Base-by-base conservation (phyloP, 306 rosid genomes). In the Mimosa bimucronata region DNA sequence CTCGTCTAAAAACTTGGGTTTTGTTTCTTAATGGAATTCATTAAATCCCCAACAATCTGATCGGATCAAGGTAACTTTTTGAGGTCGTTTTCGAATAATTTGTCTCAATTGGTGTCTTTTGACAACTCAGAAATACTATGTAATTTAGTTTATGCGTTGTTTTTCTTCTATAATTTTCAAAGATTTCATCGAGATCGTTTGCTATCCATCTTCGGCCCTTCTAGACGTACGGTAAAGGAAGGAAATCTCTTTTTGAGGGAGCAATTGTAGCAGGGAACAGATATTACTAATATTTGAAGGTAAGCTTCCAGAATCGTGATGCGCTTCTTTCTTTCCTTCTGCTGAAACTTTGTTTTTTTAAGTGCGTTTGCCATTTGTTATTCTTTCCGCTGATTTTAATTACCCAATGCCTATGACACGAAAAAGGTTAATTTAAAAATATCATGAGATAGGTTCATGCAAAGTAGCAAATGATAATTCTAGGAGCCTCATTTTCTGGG, bases 81-180 rank as follows among this genome's bases (percentile, higher is more conserved):
- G 26, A 69, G 30, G 58, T 69, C 29, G 7, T 25, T 77, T 74
- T 66, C 38, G 78, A 66, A 45, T 21, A 75, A 34, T 44, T 69
- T 21, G 23, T 21, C 40, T 42, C 80, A 34, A 53, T 78, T 38
- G 8, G 14, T 78, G 68, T 58, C 25, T 66, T 46, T 21, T 19
- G 42, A 61, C 55, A 14, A 25, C 62, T n/a, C 42, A 21, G 5
- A 77, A 62, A 11, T 62, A n/a, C n/a, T n/a, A 7, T 13, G 31
- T 37, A 38, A 26, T 64, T 37, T 25, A 37, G 70, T 14, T 52
- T 53, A 5, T 23, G 37, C 52, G 37, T n/a, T 4, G 46, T 13
- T 30, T 73, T 16, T 28, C 50, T 52, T 25, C n/a, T 52, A 65
- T 25, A 53, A 1, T 37, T 55, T 74, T 31, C 52, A 12, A 21